Conservation (phyloP, 345 rosid species). For the Dipteronia sinensis region DNA sequence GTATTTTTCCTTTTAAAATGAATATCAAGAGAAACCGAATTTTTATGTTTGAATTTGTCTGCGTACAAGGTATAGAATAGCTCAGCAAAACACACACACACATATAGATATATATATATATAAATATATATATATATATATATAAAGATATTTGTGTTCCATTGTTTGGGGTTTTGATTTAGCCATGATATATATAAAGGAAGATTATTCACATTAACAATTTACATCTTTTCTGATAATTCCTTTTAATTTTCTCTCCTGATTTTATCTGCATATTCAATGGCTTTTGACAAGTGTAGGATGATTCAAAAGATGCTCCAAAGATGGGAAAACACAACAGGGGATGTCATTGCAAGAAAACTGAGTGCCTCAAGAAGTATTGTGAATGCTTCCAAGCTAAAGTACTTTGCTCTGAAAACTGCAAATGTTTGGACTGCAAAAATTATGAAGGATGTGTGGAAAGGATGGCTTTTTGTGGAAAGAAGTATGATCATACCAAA, state of each 20-base stretch:
- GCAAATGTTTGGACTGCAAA: conserved; percentile 54
- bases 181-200: neutral
- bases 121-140: no score
- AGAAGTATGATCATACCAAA: conserved; percentile 7
- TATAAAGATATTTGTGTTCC: no score
- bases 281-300: conserved; percentile 30
- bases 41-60: neutral
- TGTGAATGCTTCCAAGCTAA: conserved; percentile 68
- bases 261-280: neutral
- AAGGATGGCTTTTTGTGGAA: conserved; percentile 8
- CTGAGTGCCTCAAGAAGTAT: conserved; percentile 52
- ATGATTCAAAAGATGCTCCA: conserved; percentile 24
- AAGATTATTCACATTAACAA: neutral
- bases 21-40: neutral
- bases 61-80: no score
- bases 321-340: conserved; percentile 35
- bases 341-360: conserved; percentile 63
- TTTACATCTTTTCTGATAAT: neutral
- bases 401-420: conserved; percentile 46
- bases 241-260: neutral
- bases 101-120: no score
- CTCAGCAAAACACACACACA: no score
- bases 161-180: neutral
- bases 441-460: conserved; percentile 32
- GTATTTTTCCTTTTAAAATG: neutral